A percentile compares a stretch with the other conserved stretches of the same genome.
Evolutionary conservation across 164 flowering plant genomes (phyloP).

Genomic region (Amborella trichopoda): DNA sequence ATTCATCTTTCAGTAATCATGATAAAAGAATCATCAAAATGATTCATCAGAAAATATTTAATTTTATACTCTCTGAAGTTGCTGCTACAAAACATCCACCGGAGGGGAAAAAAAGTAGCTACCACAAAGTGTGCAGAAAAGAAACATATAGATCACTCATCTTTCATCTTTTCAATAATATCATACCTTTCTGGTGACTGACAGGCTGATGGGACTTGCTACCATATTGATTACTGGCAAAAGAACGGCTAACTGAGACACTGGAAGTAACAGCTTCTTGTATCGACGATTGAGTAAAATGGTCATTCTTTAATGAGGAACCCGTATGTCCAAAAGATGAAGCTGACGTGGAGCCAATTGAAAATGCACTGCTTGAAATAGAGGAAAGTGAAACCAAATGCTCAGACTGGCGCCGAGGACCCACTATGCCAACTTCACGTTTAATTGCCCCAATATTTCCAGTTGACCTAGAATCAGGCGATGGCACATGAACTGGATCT

Average conservation of each 20-base stretch:
- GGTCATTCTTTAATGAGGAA: constrained; percentile 30
- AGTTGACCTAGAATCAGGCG: constrained; percentile 64
- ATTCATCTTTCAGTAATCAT: too few relatives aligned
- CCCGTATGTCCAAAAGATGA: constrained; percentile 30
- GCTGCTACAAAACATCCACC: too few relatives aligned
- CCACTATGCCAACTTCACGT: constrained; percentile 93
- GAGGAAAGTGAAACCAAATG: constrained; percentile 31
- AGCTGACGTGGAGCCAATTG: constrained; percentile 19
- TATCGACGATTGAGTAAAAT: constrained; percentile 21
- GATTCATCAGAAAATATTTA: too few relatives aligned
- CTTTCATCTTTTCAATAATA: too few relatives aligned
- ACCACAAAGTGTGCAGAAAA: too few relatives aligned
- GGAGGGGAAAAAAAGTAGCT: too few relatives aligned
- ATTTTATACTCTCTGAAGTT: too few relatives aligned
- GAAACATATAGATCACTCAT: too few relatives aligned
- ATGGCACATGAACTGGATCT: constrained; percentile 96
- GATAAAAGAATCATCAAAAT: too few relatives aligned
- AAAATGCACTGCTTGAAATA: constrained; percentile 26
- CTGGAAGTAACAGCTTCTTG: constrained; percentile 27
- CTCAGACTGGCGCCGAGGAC: constrained; percentile 56
- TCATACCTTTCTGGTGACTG: constrained; percentile 76
- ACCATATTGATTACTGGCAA: constrained; percentile 33
- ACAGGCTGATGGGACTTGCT: constrained; percentile 46
- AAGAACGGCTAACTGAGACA: constrained; percentile 27
- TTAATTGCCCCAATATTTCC: constrained; percentile 73